Evolutionary conservation across 1,284 basidiomycete genomes (phyloP).

Genomic region (Leucoagaricus sp.): DNA sequence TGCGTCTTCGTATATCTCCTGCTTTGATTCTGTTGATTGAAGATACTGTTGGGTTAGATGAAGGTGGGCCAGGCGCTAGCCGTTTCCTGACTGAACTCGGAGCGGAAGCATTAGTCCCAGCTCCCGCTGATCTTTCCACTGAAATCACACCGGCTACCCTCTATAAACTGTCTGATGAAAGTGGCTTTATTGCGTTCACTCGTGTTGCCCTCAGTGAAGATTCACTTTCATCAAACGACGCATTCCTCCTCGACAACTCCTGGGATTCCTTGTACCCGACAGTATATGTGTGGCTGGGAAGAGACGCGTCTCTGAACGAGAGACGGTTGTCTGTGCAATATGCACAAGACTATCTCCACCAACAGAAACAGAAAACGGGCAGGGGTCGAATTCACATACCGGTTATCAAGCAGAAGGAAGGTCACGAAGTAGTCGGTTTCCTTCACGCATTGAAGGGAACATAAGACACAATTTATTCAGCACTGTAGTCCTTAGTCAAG

Average conservation of each 20-base stretch:
- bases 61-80: slow-evolving; percentile 46
- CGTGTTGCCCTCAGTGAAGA: slow-evolving; percentile 31
- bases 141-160: slow-evolving; percentile 29
- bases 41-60: slow-evolving; percentile 38
- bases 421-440: slow-evolving; percentile 48
- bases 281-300: slow-evolving; percentile 62
- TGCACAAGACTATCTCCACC: slow-evolving; percentile 53
- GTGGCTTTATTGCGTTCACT: slow-evolving; percentile 41
- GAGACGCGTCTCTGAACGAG: slow-evolving; percentile 47
- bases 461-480: neutral
- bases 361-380: slow-evolving; percentile 30
- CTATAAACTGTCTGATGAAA: slow-evolving; percentile 50
- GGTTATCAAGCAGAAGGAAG: slow-evolving; percentile 54
- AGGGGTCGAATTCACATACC: slow-evolving; percentile 36
- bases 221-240: slow-evolving; percentile 46
- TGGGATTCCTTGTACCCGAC: slow-evolving; percentile 36
- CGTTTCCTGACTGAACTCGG: slow-evolving; percentile 51
- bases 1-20: slow-evolving; percentile 26
- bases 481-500: no score
- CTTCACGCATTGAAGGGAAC: slow-evolving; percentile 22
- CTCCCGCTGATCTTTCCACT: slow-evolving; percentile 5
- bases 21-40: neutral
- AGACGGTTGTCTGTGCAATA: slow-evolving; percentile 52
- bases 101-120: slow-evolving; percentile 23
- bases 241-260: slow-evolving; percentile 49